Evolutionary conservation across 495 filamentous ascomycete genomes (phyloP).

Genomic region (Chaetomidium leptoderma): DNA sequence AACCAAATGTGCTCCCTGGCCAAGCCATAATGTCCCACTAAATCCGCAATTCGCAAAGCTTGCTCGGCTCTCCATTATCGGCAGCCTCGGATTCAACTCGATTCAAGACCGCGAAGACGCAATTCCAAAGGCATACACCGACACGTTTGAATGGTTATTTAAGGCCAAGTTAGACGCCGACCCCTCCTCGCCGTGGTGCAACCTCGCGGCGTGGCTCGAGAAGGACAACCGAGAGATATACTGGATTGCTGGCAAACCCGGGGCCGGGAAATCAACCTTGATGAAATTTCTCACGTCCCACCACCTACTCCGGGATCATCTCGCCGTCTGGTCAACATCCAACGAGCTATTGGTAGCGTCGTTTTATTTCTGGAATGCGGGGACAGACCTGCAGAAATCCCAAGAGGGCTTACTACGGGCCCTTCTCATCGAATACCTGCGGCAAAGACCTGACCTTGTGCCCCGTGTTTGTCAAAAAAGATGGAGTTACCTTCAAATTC

Average conservation of each 20-base stretch:
- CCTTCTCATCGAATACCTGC: slow-evolving; percentile 20
- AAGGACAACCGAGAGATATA: neutral
- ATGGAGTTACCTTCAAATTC: slow-evolving; percentile 21
- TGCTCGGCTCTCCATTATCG: neutral
- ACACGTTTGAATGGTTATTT: neutral
- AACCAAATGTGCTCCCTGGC: too few relatives aligned
- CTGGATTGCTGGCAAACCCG: slow-evolving; percentile 11
- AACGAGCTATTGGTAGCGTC: slow-evolving; percentile 6
- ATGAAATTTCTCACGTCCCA: slow-evolving; percentile 6
- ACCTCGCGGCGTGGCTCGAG: neutral
- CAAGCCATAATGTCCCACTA: too few relatives aligned
- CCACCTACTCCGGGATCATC: neutral
- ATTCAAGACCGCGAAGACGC: neutral
- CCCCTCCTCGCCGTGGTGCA: neutral
- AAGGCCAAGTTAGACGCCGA: neutral
- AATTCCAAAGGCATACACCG: neutral
- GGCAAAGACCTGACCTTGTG: slow-evolving; percentile 14
- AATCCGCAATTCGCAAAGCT: neutral
- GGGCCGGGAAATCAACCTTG: slow-evolving; percentile 9
- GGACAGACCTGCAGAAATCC: slow-evolving; percentile 21
- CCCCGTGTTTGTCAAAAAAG: slow-evolving; percentile 18
- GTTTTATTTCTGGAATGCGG: slow-evolving; percentile 28
- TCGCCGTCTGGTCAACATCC: slow-evolving; percentile 3
- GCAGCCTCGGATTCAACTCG: neutral
- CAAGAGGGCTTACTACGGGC: slow-evolving; percentile 19